Percentiles rank a stretch among this genome's conserved stretches.
Evolutionary conservation across 176 grass and related monocot species (phyloP).

Genomic region (Zoysia japonica): DNA sequence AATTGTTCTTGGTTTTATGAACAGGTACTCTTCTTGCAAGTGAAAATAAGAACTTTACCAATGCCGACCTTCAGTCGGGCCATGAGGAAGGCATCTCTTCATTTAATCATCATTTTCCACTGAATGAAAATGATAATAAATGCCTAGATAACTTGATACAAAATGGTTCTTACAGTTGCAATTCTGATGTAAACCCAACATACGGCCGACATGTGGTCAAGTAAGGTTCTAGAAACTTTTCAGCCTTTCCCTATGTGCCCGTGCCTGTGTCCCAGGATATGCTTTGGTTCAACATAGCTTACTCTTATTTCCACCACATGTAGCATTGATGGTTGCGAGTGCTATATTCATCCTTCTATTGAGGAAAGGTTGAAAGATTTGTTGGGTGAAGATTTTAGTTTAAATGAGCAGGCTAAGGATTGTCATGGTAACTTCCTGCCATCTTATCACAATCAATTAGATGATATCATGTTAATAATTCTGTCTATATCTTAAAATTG

Average conservation of each 20-base stretch:
- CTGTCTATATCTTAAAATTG: too few species aligned
- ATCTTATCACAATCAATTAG: neutral
- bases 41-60: slow-evolving; percentile 39
- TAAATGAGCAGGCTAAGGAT: slow-evolving; percentile 24
- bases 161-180: slow-evolving; percentile 42
- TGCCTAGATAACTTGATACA: slow-evolving; percentile 43
- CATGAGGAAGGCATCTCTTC: slow-evolving; percentile 42
- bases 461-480: neutral
- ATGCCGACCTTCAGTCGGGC: slow-evolving; percentile 28
- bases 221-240: slow-evolving; percentile 43
- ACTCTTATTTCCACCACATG: slow-evolving; percentile 16
- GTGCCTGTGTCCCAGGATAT: neutral
- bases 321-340: slow-evolving; percentile 56
- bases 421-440: slow-evolving; percentile 59
- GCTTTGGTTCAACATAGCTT: slow-evolving; percentile 12
- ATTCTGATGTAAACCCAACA: slow-evolving; percentile 26
- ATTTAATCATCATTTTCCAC: slow-evolving; percentile 36
- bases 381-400: slow-evolving; percentile 40
- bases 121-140: slow-evolving; percentile 38
- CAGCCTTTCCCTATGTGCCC: neutral
- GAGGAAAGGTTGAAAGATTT: slow-evolving; percentile 56
- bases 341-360: slow-evolving; percentile 68
- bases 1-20: slow-evolving; percentile 37
- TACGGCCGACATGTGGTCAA: slow-evolving; percentile 33
- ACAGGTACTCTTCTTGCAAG: slow-evolving; percentile 44